phyloP scores from a whole-genome alignment of 352 stramenopile species.

The Globisporangium perplexum region DNA sequence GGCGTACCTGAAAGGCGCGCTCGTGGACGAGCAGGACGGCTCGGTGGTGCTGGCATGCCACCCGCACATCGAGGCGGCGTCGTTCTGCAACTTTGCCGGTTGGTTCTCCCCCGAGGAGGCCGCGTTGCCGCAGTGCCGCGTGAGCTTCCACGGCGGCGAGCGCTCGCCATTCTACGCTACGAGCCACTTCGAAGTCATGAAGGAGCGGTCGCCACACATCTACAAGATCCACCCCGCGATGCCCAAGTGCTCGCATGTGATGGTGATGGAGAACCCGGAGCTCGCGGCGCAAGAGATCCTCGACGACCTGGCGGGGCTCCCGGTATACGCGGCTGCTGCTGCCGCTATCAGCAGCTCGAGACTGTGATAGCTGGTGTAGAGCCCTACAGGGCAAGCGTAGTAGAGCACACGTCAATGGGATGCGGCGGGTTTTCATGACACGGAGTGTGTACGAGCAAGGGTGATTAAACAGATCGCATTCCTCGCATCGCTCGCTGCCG shows the following conservation, averaged over 20 bases:
- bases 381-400: too few relatives aligned
- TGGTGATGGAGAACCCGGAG: conserved; percentile 33
- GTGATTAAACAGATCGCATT: too few relatives aligned
- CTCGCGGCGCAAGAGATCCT: conserved; percentile 21
- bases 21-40: conserved; percentile 23
- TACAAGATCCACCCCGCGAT: conserved; percentile 25
- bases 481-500: not conserved
- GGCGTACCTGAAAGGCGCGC: conserved; percentile 22
- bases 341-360: not conserved
- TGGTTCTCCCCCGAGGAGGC: conserved; percentile 24
- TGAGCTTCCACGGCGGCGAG: conserved; percentile 28
- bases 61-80: conserved; percentile 28
- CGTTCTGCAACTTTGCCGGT: conserved; percentile 28
- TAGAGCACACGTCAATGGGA: not conserved
- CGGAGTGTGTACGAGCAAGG: too few relatives aligned
- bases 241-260: conserved; percentile 23
- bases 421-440: too few relatives aligned
- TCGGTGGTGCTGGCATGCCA: conserved; percentile 26
- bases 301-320: conserved; percentile 18
- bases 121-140: conserved; percentile 21
- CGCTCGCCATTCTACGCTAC: conserved; percentile 27
- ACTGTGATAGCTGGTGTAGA: too few relatives aligned
- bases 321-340: not conserved
- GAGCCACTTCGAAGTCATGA: conserved; percentile 18
- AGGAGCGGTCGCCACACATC: conserved; percentile 17